Base-by-base conservation (phyloP, 2,329 filamentous ascomycete genomes). In the Aspergillus sp. region DNA sequence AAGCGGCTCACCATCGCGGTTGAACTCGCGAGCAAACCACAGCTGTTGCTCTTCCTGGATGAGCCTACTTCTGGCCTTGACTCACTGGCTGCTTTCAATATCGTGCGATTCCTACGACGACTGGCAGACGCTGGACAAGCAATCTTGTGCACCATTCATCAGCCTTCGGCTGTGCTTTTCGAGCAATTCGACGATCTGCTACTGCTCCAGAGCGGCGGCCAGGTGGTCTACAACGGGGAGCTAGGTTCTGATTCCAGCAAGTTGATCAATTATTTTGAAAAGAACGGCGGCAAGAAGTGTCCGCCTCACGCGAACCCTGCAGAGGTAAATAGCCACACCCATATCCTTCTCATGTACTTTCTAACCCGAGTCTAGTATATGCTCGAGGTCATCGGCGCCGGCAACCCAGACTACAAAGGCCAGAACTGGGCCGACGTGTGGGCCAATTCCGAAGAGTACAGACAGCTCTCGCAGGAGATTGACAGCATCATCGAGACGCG, bases 141-240 rank as follows among this genome's bases (percentile, higher is more conserved):
- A 9, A 91, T 96, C 60, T 81, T 96, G 3, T 95, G 90, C 74
- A 96, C 91, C 0, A 96, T 96, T 58, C 91, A 96, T 69, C 91
- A 96, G 68, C 91, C 91, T 1, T 93, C 91, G 59, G 88, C 89
- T 14, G 86, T 89, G 0, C 79, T 96, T 0, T 96, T 96, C 61
- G 89, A 94, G 70, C 88, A 91, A 70, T 96, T 96, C 59, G 91
- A 96, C 67, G 83, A 90, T 11, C 80, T 96, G 2, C 76, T 96
- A 4, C 79, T 96, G 2, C 80, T 96, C 2, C 85, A 93, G 71
- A 81, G 83, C 38, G 91, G 91, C 54, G 91, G 91, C 3, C 81
- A 86, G 50, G 89, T 88, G 44, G 89, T 95, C 46, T 96, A 96
- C 75, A 93, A 94, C 64, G 90, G 90, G 17, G 86, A 92, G 53